Evolutionary conservation across 2,329 filamentous ascomycete genomes (phyloP), one percentile per base, ranked within the genome.

Genomic region (Penicillium brevicompactum): DNA sequence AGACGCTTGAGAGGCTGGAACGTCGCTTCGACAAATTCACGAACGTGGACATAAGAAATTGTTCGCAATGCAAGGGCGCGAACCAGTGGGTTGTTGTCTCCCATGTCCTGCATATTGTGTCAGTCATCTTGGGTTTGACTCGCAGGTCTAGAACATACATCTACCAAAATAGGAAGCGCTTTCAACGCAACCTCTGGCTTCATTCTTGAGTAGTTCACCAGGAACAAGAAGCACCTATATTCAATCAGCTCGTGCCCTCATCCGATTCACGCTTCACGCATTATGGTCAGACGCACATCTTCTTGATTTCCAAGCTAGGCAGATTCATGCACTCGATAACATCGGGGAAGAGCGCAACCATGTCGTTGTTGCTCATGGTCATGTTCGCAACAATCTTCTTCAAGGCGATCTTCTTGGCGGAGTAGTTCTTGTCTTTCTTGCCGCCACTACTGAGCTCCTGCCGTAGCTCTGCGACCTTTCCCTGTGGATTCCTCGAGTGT

Each of bases 351-450:
- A 99, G 81, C 38, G 91, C 92, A 52, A 97, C 89, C 94, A 99
- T 99, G 76, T 99, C 94, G 71, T 97, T 99, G 79, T 99, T 99
- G 84, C 93, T 97, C 94, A 99, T 99, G 62, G 94, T 99, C 94
- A 99, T 99, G 74, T 99, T 99, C 73, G 94, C 94, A 67, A 99
- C 94, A 66, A 99, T 97, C 83, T 97, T 97, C 84, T 99, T 99
- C 60, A 99, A 83, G 10, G 94, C 92, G 71, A 97, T 95, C 84
- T 97, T 97, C 83, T 97, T 99, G 63, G 87, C 86, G 43, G 88
- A 84, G 77, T 91, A 89, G 78, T 95, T 96, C 84, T 97, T 97
- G 80, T 99, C 94, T 81, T 97, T 99, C 82, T 96, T 97, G 64
- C 90, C 89, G 72, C 92, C 92, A 76, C 88, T 91, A 76, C 92